Evolutionary conservation across 2,329 filamentous ascomycete species (phyloP).

Genomic region (Sporothrix euskadiensis): DNA sequence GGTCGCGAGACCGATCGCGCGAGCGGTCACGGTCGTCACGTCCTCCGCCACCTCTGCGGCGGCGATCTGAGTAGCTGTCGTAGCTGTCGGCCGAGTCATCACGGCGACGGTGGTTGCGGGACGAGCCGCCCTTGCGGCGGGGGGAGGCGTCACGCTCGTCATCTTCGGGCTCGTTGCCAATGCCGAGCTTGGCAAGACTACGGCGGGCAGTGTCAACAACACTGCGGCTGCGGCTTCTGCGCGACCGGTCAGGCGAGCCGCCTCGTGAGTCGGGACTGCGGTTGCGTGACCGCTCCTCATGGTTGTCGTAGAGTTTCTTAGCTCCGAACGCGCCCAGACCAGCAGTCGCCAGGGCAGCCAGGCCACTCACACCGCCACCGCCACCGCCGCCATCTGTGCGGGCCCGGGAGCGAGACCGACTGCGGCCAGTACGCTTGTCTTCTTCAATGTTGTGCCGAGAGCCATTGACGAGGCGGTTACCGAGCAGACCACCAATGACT

Average conservation of each 20-base stretch:
- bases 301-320: slow-evolving; percentile 59
- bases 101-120: slow-evolving; percentile 33
- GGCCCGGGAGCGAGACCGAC: slow-evolving; percentile 66
- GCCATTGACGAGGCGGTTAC: slow-evolving; percentile 83
- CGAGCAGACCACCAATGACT: slow-evolving; percentile 82
- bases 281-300: slow-evolving; percentile 55
- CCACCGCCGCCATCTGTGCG: slow-evolving; percentile 46
- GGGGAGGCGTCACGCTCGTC: slow-evolving; percentile 41
- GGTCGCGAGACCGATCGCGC: slow-evolving; percentile 31
- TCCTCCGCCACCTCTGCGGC: slow-evolving; percentile 37
- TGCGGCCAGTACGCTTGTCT: slow-evolving; percentile 61
- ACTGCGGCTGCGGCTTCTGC: slow-evolving; percentile 62
- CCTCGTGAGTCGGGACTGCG: slow-evolving; percentile 52
- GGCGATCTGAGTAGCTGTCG: slow-evolving; percentile 43
- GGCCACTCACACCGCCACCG: slow-evolving; percentile 50
- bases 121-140: slow-evolving; percentile 33
- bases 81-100: slow-evolving; percentile 45
- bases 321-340: slow-evolving; percentile 61
- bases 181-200: slow-evolving; percentile 61
- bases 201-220: slow-evolving; percentile 64
- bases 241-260: slow-evolving; percentile 46
- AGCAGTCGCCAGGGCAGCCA: slow-evolving; percentile 65
- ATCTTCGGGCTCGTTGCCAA: slow-evolving; percentile 53
- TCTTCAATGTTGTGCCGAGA: slow-evolving; percentile 66
- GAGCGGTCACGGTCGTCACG: slow-evolving; percentile 38